Evolutionary conservation across 2,329 filamentous ascomycete genomes (phyloP), one percentile per base, ranked within the genome.

Genomic region (Colletotrichum agaves): DNA sequence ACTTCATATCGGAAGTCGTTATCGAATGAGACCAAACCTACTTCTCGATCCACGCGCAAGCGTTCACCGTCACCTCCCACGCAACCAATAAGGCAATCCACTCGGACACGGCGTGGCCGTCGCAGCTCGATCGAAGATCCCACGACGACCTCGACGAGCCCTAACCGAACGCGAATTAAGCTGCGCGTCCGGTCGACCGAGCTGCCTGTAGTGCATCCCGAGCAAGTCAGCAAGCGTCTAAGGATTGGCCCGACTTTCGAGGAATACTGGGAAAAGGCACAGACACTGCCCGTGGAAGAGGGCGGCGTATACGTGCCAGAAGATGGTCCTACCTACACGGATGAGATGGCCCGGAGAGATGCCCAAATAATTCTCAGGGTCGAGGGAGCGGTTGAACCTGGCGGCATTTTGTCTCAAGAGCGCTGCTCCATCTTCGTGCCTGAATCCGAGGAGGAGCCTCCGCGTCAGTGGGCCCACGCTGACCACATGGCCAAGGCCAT

Each of bases 401-500:
- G 94, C 15, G 93, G 93, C 2, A 77, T 94, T 4, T 83, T 98
- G 31, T 93, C 91, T 57, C 81, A 85, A 61, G 88, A 89, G 67
- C 84, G 86, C 67, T 95, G 92, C 75, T 90, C 90, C 2, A 81
- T 91, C 23, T 96, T 92, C 72, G 85, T 90, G 17, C 92, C 92
- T 0, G 92, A 96, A 70, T 83, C 88, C 12, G 82, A 82, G 67
- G 90, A 93, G 63, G 92, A 97, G 73, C 92, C 92, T 0, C 87
- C 89, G 0, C 85, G 87, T 59, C 93, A 96, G 74, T 98, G 93
- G 83, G 90, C 91, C n/a, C 94, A 97, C 72, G 87, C 89, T 75
- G 94, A 98, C 74, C 93, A 98, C 75, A 85, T 98, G 60, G 84
- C 92, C 50, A 90, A 90, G 52, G 94, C 97, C 69, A 90, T 92